These are phyloP conservation scores for Daldinia grandis DNA, from an alignment of 495 filamentous ascomycete species.

Conservation along the genomic window DNA sequence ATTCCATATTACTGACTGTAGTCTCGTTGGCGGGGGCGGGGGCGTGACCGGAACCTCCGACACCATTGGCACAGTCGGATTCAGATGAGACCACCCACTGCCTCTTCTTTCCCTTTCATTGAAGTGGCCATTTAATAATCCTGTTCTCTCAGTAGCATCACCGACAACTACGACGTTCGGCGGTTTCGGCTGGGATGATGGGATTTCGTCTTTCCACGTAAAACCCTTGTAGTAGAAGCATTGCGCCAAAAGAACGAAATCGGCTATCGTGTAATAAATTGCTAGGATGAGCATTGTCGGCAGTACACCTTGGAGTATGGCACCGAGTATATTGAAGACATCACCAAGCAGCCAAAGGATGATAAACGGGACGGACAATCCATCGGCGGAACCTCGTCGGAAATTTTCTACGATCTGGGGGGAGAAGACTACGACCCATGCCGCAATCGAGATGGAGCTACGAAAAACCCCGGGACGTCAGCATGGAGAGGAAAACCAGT, in stretches of 20 bases:
- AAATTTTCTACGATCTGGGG: constrained; percentile 98
- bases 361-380: constrained; percentile 88
- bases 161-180: constrained; percentile 13
- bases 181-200: constrained; percentile 40
- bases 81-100: constrained; percentile 71
- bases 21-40: constrained; percentile 51
- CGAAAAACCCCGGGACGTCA: constrained; percentile 3
- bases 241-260: constrained; percentile 85
- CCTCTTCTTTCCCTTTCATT: constrained; percentile 55
- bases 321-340: constrained; percentile 95
- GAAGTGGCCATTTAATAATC: constrained; percentile 44
- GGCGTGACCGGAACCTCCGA: constrained; percentile 46
- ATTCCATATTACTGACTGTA: constrained; percentile 76
- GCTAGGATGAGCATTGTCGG: constrained; percentile 97
- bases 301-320: constrained; percentile 89
- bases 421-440: constrained; percentile 97
- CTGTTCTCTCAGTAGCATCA: constrained; percentile 54
- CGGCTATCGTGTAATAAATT: constrained; percentile 93
- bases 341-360: constrained; percentile 91
- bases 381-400: constrained; percentile 83
- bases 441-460: constrained; percentile 93
- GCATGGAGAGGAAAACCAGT: neutral
- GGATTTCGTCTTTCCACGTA: constrained; percentile 67
- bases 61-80: constrained; percentile 78
- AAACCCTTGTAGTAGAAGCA: constrained; percentile 95